Percentiles rank a stretch among this genome's conserved stretches.
phyloP scores from a whole-genome alignment of 1,139 yeast genomes.

The Taiozyma sp. region DNA sequence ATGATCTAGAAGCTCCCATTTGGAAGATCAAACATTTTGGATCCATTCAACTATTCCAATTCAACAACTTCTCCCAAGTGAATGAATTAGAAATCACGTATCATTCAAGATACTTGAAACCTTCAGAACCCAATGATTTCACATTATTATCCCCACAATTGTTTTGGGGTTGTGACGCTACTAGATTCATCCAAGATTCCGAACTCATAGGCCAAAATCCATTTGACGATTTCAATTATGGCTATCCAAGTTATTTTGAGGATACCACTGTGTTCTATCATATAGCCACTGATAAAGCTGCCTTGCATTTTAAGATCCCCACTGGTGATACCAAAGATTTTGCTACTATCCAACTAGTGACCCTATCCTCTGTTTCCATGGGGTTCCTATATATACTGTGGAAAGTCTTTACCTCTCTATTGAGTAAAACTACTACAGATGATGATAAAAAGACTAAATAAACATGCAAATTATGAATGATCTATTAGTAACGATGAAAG shows the following conservation, averaged over 20 bases:
- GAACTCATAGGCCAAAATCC: slow-evolving; percentile 25
- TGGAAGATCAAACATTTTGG: slow-evolving; percentile 43
- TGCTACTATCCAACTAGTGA: slow-evolving; percentile 25
- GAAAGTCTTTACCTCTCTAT: slow-evolving; percentile 21
- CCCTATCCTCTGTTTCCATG: slow-evolving; percentile 26
- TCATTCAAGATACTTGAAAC: slow-evolving; percentile 44
- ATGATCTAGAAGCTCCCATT: slow-evolving; percentile 38
- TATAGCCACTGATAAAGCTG: slow-evolving; percentile 6
- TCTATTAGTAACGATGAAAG: background rate
- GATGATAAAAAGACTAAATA: slow-evolving; percentile 2
- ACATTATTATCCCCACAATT: slow-evolving; percentile 33
- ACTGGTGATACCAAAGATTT: slow-evolving; percentile 27
- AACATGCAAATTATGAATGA: slow-evolving; percentile 3
- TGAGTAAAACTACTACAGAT: background rate
- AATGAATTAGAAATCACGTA: slow-evolving; percentile 30
- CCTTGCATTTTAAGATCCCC: slow-evolving; percentile 29
- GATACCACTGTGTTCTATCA: slow-evolving; percentile 37
- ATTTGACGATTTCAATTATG: slow-evolving; percentile 30
- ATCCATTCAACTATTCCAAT: slow-evolving; percentile 29
- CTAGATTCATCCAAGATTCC: slow-evolving; percentile 19
- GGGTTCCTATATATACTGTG: slow-evolving; percentile 30
- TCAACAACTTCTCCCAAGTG: slow-evolving; percentile 22
- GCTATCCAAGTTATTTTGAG: slow-evolving; percentile 41
- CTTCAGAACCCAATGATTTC: slow-evolving; percentile 26
- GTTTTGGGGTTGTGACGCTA: slow-evolving; percentile 43